Evolutionary conservation across 2,329 filamentous ascomycete species (phyloP).

Genomic region (Fusarium sp.): DNA sequence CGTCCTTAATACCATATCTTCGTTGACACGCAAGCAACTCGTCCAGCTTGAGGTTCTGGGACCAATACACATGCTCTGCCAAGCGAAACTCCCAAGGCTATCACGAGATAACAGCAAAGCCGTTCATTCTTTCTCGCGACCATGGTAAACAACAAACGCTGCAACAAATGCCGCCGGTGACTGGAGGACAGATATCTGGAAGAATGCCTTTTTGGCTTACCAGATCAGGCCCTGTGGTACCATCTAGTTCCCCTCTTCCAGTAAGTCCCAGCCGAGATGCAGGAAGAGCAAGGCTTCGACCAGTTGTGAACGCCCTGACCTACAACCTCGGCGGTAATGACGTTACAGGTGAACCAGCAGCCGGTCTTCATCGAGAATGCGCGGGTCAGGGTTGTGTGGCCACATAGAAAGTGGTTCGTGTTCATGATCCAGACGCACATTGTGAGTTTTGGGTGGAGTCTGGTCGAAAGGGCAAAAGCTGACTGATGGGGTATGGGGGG

Average conservation of each 20-base stretch:
- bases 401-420: not conserved
- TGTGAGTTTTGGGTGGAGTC: rapidly evolving
- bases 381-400: not conserved
- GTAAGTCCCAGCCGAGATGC: not conserved
- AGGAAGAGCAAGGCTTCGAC: not conserved
- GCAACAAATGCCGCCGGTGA: rapidly evolving
- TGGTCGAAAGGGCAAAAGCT: rapidly evolving
- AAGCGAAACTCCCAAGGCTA: not conserved
- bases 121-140: rapidly evolving
- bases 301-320: not conserved
- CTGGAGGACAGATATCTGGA: rapidly evolving
- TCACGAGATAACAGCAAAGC: not conserved
- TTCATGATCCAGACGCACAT: conserved; percentile 1
- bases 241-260: not conserved
- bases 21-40: rapidly evolving
- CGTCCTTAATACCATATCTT: rapidly evolving
- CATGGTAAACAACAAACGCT: rapidly evolving
- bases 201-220: rapidly evolving
- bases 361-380: not conserved
- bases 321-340: not conserved
- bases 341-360: not conserved
- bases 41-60: rapidly evolving
- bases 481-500: too few species aligned
- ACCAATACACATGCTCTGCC: not conserved
- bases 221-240: not conserved